Conservation (phyloP, 2,329 filamentous ascomycete species). For the Alternaria sp. region DNA sequence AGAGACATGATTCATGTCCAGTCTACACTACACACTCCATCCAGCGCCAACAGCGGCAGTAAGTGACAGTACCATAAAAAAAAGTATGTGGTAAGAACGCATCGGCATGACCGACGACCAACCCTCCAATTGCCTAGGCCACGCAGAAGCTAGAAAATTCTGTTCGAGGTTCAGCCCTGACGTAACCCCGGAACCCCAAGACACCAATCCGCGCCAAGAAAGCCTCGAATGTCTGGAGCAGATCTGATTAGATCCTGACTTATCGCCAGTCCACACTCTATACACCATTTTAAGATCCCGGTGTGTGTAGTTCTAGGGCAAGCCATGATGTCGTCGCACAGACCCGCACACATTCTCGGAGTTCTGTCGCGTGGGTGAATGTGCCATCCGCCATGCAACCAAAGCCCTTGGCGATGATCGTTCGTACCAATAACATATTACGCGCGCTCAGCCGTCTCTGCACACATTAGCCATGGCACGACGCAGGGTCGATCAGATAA, state of each 20-base stretch:
- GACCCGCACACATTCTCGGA: neutral
- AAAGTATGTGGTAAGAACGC: neutral
- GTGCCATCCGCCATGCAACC: slow-evolving; percentile 12
- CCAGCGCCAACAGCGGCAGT: slow-evolving; percentile 8
- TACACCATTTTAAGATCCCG: neutral
- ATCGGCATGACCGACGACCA: neutral
- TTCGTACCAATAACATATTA: slow-evolving; percentile 11
- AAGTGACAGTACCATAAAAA: neutral
- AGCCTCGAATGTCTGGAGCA: neutral
- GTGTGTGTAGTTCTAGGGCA: neutral
- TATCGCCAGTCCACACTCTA: slow-evolving; percentile 2
- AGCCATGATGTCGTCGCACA: slow-evolving; percentile 15
- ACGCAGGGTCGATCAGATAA: slow-evolving; percentile 19
- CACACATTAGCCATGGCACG: slow-evolving; percentile 4
- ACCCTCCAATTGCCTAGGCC: neutral
- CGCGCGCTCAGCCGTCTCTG: slow-evolving; percentile 4
- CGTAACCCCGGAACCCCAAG: slow-evolving; percentile 17
- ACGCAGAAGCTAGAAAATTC: neutral
- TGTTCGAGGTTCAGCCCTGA: slow-evolving; percentile 14
- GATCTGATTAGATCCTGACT: slow-evolving; percentile 25
- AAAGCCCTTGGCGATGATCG: slow-evolving; percentile 16
- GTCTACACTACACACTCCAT: slow-evolving; percentile 3
- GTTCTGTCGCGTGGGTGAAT: slow-evolving; percentile 9
- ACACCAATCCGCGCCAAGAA: slow-evolving; percentile 12
- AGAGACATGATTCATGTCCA: neutral